Base-by-base conservation (phyloP, 164 flowering plant genomes). In the Magnolia kwangsiensis region DNA sequence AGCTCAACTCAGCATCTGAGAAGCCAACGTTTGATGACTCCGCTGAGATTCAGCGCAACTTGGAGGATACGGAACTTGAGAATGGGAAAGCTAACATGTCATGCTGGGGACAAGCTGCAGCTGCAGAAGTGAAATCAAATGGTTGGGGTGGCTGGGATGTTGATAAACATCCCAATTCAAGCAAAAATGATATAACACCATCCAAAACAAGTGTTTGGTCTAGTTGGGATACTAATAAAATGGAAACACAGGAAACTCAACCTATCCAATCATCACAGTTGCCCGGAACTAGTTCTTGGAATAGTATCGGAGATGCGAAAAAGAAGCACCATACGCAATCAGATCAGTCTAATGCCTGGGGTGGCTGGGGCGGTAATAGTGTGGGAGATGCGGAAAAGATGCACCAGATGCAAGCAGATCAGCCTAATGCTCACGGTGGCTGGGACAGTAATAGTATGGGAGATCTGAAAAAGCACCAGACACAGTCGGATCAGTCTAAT, bases 11-110 rank as follows among this genome's bases (percentile, higher is more conserved):
- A 65, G 82, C 77, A 67, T 74, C 69, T 63, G 87, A 75, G 8
- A 88, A 84, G 81, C 89, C 89, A 18, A 78, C 73, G 8, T 94
- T 94, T 82, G 97, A 96, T 77, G 95, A 93, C 29, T 67, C 51
- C 37, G 80, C 21, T 70, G 89, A 82, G 45, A 55, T 78, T 51
- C 70, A 71, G 27, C 58, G 73, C 8, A 50, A 61, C 61, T 63
- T 59, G 65, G 74, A 76, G 2, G 69, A 79, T 63, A 24, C 65
- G 50, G 14, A n/a, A n/a, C 13, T 31, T 10, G 74, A 79, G 51
- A 69, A 49, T 49, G 78, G 69, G 45, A 68, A 65, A 20, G 50
- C 76, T 16, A 76, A 69, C 50, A 21, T 18, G 76, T 50, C 49
- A 75, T 67, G 72, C 68, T 73, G 75, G 75, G 50, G 21, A 58